Base-by-base conservation (phyloP, 805 yeast genomes). In the Jamesozyma lodderae region DNA sequence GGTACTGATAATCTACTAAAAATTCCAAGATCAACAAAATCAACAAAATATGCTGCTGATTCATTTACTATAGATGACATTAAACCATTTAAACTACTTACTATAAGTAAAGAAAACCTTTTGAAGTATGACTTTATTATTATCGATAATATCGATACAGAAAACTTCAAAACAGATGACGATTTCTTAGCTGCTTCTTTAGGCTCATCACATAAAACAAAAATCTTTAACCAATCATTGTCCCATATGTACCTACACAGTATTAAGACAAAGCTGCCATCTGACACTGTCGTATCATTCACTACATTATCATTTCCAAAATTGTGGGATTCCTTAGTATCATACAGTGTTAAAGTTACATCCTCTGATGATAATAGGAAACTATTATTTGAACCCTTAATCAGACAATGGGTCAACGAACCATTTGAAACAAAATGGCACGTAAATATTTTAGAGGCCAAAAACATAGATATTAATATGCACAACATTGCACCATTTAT, bases 351-450 rank as follows among this genome's bases (percentile, higher is more conserved):
- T 3, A 35, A 29, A 10, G 41, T 55, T 7, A 37, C 43, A 3
- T 19, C 46, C 33, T 15, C 15, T 1, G 17, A 18, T 2, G 23
- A 22, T 16, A 20, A 14, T 9, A 4, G 19, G n/a, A 13, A 14
- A 3, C 26, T 21, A 15, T 13, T 26, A 6, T 81, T 79, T 49
- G 59, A 73, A 16, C 83, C 94, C 1, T 66, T 86, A 26, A 57
- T 82, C 3, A 69, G 86, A 40, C 95, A 87, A 57, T 72, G 72
- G 62, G 64, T 75, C 4, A 62, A 66, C 9, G 77, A 75, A 25
- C 82, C 83, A 1, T 70, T 64, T 47, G 96, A 88, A 55, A 70
- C 85, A 0, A 86, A 85, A 60, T 88, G 90, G 87, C 82, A 78
- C 49, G 59, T 81, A 7, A 69, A 78, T 39, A 42, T 78, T 1